Conservation (phyloP, 495 filamentous ascomycete species). For the Lophiostoma macrostomum region DNA sequence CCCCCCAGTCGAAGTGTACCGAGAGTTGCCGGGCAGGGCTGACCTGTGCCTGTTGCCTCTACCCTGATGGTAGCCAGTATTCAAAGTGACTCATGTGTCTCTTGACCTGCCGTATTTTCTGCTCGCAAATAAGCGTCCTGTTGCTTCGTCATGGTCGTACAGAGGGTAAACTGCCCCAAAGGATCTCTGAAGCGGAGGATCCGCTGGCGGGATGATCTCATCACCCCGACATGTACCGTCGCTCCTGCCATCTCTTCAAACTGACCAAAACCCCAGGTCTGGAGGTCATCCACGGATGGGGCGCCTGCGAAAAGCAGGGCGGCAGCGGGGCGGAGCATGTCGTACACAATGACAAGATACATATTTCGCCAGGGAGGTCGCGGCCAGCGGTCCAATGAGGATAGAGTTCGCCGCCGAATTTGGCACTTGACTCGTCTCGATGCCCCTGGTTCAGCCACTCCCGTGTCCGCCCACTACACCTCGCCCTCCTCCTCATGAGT, state of each 20-base stretch:
- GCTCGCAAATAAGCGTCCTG: too few species aligned
- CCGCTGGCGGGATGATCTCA: slow-evolving; percentile 24
- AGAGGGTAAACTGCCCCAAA: too few species aligned
- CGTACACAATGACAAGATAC: not conserved
- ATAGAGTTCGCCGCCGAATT: not conserved
- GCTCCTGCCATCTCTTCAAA: too few species aligned
- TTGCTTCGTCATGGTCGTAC: too few species aligned
- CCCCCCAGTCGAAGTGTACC: too few species aligned
- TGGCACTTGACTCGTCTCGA: slow-evolving; percentile 19
- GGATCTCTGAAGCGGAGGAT: not conserved
- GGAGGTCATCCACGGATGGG: too few species aligned
- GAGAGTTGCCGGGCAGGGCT: too few species aligned
- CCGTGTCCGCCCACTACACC: slow-evolving; percentile 26
- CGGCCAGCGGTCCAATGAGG: slow-evolving; percentile 5
- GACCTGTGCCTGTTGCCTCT: too few species aligned
- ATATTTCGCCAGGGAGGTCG: not conserved
- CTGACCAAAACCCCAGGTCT: too few species aligned
- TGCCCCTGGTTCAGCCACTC: slow-evolving; percentile 18
- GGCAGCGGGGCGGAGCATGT: slow-evolving; percentile 16
- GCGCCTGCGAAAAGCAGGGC: not conserved
- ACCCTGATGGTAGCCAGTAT: too few species aligned
- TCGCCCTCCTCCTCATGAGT: slow-evolving; percentile 3
- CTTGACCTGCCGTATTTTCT: too few species aligned
- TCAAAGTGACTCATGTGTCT: too few species aligned
- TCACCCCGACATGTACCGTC: slow-evolving; percentile 11